Evolutionary conservation across 192 early-diverging fungal species (phyloP).

Genomic region (Entomortierella parvispora): DNA sequence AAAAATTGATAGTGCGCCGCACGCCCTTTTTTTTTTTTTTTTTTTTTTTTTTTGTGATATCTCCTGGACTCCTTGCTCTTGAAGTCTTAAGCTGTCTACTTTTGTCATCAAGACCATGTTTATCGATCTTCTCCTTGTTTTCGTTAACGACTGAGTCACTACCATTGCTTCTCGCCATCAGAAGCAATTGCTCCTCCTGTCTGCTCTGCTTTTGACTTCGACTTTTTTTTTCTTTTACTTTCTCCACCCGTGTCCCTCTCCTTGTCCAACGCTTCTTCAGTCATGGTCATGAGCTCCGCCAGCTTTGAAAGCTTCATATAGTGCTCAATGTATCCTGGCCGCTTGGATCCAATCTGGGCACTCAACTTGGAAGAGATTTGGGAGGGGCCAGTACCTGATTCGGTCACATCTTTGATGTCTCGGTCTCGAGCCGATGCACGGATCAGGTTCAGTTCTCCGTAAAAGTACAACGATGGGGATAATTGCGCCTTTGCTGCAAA

Average conservation of each 20-base stretch:
- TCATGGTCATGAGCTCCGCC: conserved; percentile 1
- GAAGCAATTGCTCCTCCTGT: not conserved
- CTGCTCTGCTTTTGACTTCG: not conserved
- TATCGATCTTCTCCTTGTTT: too few relatives aligned
- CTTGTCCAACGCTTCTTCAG: not conserved
- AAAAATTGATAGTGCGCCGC: too few relatives aligned
- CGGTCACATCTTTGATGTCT: not conserved
- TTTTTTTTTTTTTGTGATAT: conserved; percentile 4
- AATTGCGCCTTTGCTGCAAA: conserved; percentile 11
- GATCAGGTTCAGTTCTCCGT: conserved; percentile 32
- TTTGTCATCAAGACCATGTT: too few relatives aligned
- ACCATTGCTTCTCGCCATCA: not conserved
- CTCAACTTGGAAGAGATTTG: conserved; percentile 15
- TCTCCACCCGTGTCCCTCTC: not conserved
- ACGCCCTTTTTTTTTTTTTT: not conserved
- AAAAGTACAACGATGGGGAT: conserved; percentile 45
- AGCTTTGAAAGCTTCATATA: conserved; percentile 11
- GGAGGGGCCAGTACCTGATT: not conserved
- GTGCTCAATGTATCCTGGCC: conserved; percentile 31
- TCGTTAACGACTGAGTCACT: not conserved
- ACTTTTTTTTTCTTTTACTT: not conserved
- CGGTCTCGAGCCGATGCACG: conserved; percentile 21
- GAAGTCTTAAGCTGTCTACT: too few relatives aligned
- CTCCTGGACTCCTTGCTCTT: not conserved
- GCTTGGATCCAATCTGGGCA: conserved; percentile 13